A percentile compares a stretch with the other conserved stretches of the same genome.
Evolutionary conservation across 2,329 filamentous ascomycete genomes (phyloP).

Genomic region (Shiraia bambusicola): DNA sequence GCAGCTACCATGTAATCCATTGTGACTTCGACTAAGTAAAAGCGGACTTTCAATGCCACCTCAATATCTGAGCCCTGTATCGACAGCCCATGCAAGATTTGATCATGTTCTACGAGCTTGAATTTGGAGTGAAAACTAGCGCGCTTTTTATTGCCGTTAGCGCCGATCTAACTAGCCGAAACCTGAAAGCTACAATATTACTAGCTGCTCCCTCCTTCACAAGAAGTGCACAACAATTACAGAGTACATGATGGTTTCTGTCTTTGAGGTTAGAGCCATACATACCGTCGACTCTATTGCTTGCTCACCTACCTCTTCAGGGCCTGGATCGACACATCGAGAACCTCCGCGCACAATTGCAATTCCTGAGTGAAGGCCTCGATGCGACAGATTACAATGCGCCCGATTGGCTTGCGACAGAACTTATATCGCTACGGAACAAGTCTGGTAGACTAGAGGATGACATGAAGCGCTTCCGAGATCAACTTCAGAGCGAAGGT

Average conservation of each 20-base stretch:
- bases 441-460: constrained; percentile 37
- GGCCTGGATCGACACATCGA: constrained; percentile 37
- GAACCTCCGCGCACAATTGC: constrained; percentile 31
- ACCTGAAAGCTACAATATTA: background rate
- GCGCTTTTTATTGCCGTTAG: no score
- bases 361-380: constrained; percentile 34
- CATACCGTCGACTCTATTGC: constrained; percentile 7
- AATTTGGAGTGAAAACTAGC: no score
- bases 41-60: no score
- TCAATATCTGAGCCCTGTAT: no score
- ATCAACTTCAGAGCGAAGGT: constrained; percentile 31
- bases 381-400: constrained; percentile 39
- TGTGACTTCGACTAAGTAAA: no score
- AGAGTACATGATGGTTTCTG: constrained; percentile 22
- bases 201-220: constrained; percentile 1
- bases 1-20: no score
- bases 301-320: constrained; percentile 20
- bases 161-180: background rate
- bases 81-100: no score
- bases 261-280: constrained; percentile 27
- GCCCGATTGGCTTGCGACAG: constrained; percentile 40
- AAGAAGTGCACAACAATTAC: constrained; percentile 13
- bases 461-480: constrained; percentile 37
- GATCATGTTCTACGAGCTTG: no score
- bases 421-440: constrained; percentile 36